These are phyloP conservation scores for Elsinoe perseae DNA, from an alignment of 2,329 filamentous ascomycete genomes.

Conservation along the genomic window DNA sequence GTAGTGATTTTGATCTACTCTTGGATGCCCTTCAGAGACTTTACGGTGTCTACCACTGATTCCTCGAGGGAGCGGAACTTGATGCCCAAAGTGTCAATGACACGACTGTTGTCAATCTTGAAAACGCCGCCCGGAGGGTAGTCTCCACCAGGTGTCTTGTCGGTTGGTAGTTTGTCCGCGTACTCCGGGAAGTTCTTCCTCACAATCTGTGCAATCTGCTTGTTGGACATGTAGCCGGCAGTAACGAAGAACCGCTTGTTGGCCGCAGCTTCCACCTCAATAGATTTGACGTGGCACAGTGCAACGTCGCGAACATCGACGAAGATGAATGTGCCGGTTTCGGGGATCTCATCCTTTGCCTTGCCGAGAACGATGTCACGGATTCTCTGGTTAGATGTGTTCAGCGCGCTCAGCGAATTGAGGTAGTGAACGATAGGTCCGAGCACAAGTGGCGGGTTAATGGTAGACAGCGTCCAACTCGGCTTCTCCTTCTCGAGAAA, in stretches of 20 bases:
- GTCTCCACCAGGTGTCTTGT: constrained; percentile 35
- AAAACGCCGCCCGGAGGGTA: constrained; percentile 45
- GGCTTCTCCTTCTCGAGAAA: constrained; percentile 46
- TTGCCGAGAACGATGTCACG: constrained; percentile 56
- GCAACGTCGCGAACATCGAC: constrained; percentile 51
- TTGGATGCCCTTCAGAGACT: constrained; percentile 51
- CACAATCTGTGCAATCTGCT: constrained; percentile 50
- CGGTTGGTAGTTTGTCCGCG: constrained; percentile 41
- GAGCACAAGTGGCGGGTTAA: constrained; percentile 45
- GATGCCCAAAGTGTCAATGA: constrained; percentile 50
- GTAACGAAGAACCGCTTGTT: constrained; percentile 59
- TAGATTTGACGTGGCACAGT: constrained; percentile 53
- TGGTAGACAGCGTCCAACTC: constrained; percentile 42
- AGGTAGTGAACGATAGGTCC: constrained; percentile 52
- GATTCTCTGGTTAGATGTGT: constrained; percentile 65
- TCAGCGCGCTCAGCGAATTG: constrained; percentile 55
- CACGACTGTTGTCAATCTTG: constrained; percentile 49
- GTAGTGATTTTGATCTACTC: constrained; percentile 29
- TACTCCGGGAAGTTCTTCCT: constrained; percentile 49
- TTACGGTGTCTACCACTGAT: constrained; percentile 55
- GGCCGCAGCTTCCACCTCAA: constrained; percentile 48
- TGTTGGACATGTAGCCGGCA: constrained; percentile 54
- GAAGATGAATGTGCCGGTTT: constrained; percentile 48
- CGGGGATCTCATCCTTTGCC: constrained; percentile 49
- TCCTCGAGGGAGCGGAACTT: constrained; percentile 52